Evolutionary conservation across 179 eudicot genomes (phyloP).

Genomic region (Patellifolia procumbens): DNA sequence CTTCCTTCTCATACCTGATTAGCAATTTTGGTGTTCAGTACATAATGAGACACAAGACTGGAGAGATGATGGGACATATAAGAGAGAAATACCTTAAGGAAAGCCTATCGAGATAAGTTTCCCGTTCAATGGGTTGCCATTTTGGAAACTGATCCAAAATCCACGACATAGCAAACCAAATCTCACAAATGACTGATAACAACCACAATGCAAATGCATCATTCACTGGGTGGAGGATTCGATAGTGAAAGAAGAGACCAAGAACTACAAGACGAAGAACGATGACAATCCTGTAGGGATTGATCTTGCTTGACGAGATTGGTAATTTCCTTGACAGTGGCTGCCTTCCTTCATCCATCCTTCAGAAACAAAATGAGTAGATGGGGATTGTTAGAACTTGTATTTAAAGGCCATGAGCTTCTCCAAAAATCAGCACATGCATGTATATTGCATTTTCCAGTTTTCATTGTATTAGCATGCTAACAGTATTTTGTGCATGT

Average conservation of each 20-base stretch:
- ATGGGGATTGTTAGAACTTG: neutral
- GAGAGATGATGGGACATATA: neutral
- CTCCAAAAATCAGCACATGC: constrained; percentile 2
- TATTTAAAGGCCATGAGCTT: neutral
- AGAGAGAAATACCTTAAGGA: constrained; percentile 61
- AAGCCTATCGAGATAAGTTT: constrained; percentile 78
- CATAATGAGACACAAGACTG: neutral
- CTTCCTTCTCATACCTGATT: constrained; percentile 83
- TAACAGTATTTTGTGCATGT: neutral
- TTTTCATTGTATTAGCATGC: constrained; percentile 18
- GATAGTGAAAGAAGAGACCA: constrained; percentile 81
- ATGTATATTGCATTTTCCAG: neutral
- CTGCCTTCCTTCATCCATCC: constrained; percentile 79
- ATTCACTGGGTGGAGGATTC: constrained; percentile 84
- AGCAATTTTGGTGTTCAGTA: constrained; percentile 1
- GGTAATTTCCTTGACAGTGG: constrained; percentile 77
- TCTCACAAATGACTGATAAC: constrained; percentile 90
- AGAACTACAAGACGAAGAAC: constrained; percentile 70
- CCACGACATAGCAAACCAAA: constrained; percentile 97
- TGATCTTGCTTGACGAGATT: constrained; percentile 73
- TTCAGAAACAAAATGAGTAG: constrained; percentile 26
- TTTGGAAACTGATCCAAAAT: constrained; percentile 95
- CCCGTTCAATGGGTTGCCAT: constrained; percentile 85
- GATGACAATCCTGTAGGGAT: constrained; percentile 74
- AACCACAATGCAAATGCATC: constrained; percentile 88